Evolutionary conservation across 306 rosid species (phyloP), one percentile per base, ranked within the genome.

Genomic region (Prunus fruticosa): DNA sequence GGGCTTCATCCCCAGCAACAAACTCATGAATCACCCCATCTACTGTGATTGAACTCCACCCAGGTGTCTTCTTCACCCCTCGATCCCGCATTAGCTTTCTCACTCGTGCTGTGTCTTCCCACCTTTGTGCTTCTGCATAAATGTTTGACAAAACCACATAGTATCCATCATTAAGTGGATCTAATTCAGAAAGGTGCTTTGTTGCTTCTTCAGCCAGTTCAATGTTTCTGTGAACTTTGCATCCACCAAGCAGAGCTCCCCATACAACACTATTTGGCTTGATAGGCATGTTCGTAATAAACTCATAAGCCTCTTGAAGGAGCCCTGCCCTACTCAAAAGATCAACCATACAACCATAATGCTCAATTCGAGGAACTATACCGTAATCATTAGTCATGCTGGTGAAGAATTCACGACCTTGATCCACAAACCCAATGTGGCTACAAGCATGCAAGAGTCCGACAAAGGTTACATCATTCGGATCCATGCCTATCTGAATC

Each of bases 331-430:
- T 77, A 45, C 89, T 88, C 22, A 79, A 75, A 30, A 86, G 80
- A 86, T 88, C 92, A 62, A 86, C 89, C 86, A 88, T 81, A 67
- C 89, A 88, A 46, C 89, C 88, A 64, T 77, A 88, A 76, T 88
- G 89, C 78, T 88, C 92, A 53, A 85, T 86, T 63, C 60, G 67
- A 9, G 89, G 91, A 71, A 79, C 69, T 61, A 85, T 51, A n/a
- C 81, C 87, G 71, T 84, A 84, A 50, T 84, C 88, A 16, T 64
- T 66, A 73, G 82, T 80, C 88, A 88, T 88, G 58, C 80, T 78
- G 19, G 76, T 41, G 47, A 88, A 82, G 75, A 80, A 80, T 34
- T 82, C 79, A 20, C 84, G 86, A 12, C 90, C 92, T 56, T 82
- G 51, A 15, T 80, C 82, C n/a, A 86, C 79, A 74, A 86, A 65